These are phyloP conservation scores for Xylaria arbuscula DNA, from an alignment of 2,329 filamentous ascomycete genomes.

Conservation along the genomic window DNA sequence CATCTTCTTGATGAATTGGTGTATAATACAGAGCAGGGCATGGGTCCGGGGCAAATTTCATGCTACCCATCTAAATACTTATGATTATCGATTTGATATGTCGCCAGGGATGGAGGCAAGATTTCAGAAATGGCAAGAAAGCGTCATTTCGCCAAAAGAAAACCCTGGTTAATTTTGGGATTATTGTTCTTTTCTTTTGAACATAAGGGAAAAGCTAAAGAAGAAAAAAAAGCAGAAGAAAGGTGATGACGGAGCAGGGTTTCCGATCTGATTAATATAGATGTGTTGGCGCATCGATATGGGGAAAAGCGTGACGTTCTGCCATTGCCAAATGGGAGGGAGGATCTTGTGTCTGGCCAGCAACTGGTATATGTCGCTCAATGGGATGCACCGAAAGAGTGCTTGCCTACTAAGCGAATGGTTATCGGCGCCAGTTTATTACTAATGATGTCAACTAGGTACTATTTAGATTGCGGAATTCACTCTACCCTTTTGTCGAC, in stretches of 20 bases:
- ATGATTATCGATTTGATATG: conserved; percentile 8
- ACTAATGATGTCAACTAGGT: conserved; percentile 11
- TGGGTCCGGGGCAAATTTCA: not conserved
- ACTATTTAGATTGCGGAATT: conserved; percentile 3
- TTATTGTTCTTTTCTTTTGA: not conserved
- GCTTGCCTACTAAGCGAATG: conserved; percentile 11
- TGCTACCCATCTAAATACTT: not conserved
- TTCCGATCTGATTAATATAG: not conserved
- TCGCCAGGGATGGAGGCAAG: not conserved
- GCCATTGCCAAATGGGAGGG: not conserved
- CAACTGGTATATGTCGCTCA: conserved; percentile 9
- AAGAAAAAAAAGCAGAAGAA: not conserved
- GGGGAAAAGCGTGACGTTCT: not conserved
- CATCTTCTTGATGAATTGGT: conserved; percentile 15
- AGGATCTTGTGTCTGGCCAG: not conserved
- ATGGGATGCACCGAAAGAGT: conserved; percentile 13
- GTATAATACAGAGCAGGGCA: not conserved
- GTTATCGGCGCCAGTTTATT: conserved; percentile 27
- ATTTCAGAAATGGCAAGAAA: not conserved
- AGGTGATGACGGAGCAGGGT: not conserved
- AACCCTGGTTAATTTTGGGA: conserved; percentile 8
- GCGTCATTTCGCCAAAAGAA: not conserved
- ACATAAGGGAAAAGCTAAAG: not conserved
- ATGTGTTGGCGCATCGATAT: not conserved
- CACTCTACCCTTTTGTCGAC: not conserved